phyloP scores from a whole-genome alignment of 352 stramenopile species.

The Pythium dissotocum region DNA sequence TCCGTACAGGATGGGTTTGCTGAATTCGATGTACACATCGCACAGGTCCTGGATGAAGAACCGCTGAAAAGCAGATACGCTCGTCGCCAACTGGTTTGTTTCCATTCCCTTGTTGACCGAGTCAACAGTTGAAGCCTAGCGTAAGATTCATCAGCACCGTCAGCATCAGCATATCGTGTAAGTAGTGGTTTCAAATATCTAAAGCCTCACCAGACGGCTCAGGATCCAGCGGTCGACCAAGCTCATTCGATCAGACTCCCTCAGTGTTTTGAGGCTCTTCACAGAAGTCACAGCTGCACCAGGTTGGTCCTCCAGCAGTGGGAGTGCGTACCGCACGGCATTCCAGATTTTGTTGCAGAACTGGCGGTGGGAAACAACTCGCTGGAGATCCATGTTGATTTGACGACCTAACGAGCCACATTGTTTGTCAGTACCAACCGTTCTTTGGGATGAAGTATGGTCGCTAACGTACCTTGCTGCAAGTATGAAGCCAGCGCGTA shows the following conservation, averaged over 20 bases:
- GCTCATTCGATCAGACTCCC: slow-evolving; percentile 45
- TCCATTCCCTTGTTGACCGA: slow-evolving; percentile 68
- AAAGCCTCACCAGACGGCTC: slow-evolving; percentile 61
- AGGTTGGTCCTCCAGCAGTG: slow-evolving; percentile 43
- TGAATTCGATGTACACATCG: slow-evolving; percentile 90
- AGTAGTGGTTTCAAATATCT: background rate
- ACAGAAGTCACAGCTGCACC: background rate
- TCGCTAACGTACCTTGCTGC: slow-evolving; percentile 57
- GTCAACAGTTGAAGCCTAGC: slow-evolving; percentile 33
- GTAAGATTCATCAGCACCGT: background rate
- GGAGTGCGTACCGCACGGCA: slow-evolving; percentile 73
- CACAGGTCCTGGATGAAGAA: slow-evolving; percentile 89
- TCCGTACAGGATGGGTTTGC: slow-evolving; percentile 78
- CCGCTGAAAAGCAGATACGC: slow-evolving; percentile 65
- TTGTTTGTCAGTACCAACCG: background rate
- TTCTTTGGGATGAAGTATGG: background rate
- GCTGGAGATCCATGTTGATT: slow-evolving; percentile 89
- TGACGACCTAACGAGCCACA: slow-evolving; percentile 46
- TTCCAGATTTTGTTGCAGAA: slow-evolving; percentile 93
- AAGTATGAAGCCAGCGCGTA: slow-evolving; percentile 97
- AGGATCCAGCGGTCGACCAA: slow-evolving; percentile 84
- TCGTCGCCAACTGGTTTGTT: slow-evolving; percentile 66
- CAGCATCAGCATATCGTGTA: background rate
- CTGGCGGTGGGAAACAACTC: slow-evolving; percentile 80
- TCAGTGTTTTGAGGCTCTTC: slow-evolving; percentile 3